Evolutionary conservation across 2,329 filamentous ascomycete species (phyloP).

Genomic region (Pyricularia grisea): DNA sequence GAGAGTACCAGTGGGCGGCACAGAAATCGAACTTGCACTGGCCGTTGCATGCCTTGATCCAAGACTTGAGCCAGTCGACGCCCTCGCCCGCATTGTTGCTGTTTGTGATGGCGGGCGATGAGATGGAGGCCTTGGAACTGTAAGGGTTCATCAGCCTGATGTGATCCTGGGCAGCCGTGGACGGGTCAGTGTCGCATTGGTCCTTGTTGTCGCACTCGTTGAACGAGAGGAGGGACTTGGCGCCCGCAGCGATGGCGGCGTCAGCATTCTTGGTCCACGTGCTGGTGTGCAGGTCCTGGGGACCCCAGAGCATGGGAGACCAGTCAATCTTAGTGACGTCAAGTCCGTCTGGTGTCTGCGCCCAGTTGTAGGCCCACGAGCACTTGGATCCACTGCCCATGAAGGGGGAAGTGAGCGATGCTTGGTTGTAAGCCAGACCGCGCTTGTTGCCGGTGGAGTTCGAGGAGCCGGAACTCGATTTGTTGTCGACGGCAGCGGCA

Average conservation of each 20-base stretch:
- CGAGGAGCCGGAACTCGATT: constrained; percentile 10
- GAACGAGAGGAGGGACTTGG: constrained; percentile 53
- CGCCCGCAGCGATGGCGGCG: constrained; percentile 41
- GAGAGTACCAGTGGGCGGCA: constrained; percentile 55
- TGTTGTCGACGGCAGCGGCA: constrained; percentile 8
- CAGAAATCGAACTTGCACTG: constrained; percentile 50
- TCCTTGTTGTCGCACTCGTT: constrained; percentile 58
- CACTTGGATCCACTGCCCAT: constrained; percentile 28
- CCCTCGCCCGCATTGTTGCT: constrained; percentile 39
- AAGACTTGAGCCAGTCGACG: constrained; percentile 43
- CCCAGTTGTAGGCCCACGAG: constrained; percentile 65
- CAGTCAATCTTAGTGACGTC: constrained; percentile 39
- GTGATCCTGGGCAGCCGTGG: constrained; percentile 41
- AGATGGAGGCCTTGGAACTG: constrained; percentile 41
- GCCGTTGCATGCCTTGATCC: constrained; percentile 39
- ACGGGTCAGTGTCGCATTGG: constrained; percentile 51
- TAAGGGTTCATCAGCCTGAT: constrained; percentile 46
- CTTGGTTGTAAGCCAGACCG: constrained; percentile 59
- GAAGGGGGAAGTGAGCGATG: constrained; percentile 42
- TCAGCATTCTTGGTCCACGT: constrained; percentile 42
- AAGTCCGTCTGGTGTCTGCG: constrained; percentile 26
- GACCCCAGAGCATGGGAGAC: constrained; percentile 60
- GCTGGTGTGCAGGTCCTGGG: constrained; percentile 28
- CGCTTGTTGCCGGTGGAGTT: constrained; percentile 39
- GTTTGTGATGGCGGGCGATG: constrained; percentile 54